phyloP scores from a whole-genome alignment of 768 basidiomycete genomes.

The Termitomyces sp. region DNA sequence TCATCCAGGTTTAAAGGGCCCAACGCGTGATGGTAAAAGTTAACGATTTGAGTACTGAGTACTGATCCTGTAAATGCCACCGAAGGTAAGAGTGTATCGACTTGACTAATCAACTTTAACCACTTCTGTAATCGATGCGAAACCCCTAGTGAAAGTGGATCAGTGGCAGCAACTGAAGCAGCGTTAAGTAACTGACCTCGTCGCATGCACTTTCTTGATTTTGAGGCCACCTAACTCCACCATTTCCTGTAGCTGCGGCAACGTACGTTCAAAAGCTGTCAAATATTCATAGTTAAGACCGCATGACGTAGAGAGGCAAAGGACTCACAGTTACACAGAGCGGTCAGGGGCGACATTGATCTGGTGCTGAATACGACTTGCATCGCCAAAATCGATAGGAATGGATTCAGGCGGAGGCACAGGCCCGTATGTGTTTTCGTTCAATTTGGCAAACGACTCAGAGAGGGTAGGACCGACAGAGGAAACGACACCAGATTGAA shows the following conservation, averaged over 20 bases:
- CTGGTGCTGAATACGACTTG: conserved; percentile 32
- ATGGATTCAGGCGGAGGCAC: conserved; percentile 31
- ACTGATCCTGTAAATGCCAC: too few relatives aligned
- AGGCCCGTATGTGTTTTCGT: conserved; percentile 27
- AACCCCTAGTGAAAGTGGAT: conserved; percentile 23
- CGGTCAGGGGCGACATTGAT: conserved; percentile 33
- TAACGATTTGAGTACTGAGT: too few relatives aligned
- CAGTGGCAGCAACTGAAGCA: background rate
- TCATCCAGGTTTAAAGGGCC: too few relatives aligned
- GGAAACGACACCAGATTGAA: conserved; percentile 30
- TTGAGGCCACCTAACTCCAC: conserved; percentile 31
- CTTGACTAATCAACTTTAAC: conserved; percentile 10
- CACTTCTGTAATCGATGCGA: conserved; percentile 36
- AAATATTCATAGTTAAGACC: background rate
- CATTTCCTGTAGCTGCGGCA: conserved; percentile 33
- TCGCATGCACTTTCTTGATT: conserved; percentile 34
- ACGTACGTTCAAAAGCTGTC: conserved; percentile 32
- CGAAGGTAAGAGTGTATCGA: too few relatives aligned
- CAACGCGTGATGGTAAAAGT: too few relatives aligned
- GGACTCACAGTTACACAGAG: conserved; percentile 29
- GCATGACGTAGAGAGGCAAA: background rate
- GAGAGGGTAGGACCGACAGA: conserved; percentile 21
- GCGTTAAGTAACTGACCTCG: conserved; percentile 22
- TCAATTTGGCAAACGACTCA: conserved; percentile 24
- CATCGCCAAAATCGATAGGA: conserved; percentile 35